Evolutionary conservation across 768 basidiomycete genomes (phyloP), one percentile per base, ranked within the genome.

Genomic region (Neoboletus subvelutipes): DNA sequence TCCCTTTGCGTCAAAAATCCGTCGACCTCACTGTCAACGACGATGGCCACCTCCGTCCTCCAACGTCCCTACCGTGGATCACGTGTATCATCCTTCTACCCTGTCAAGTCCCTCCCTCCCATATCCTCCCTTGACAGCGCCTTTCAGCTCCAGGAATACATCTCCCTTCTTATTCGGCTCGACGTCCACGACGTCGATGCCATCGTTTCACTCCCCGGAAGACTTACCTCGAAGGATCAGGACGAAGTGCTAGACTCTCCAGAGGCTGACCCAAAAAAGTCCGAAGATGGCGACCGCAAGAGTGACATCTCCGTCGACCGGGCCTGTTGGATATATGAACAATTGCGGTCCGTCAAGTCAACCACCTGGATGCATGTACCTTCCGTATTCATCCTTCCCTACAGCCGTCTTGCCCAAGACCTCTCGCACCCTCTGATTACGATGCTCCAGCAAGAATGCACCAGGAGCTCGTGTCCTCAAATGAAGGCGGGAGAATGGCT

Each of bases 401-500:
- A 10, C 52, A 94, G 92, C 65, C 90, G 93, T 22, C 83, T 95
- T 12, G 90, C 92, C 7, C 90, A 92, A 71, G 93, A 95, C 70
- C 78, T 95, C 33, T 86, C 89, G 0, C 87, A 92, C 64, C 92
- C 92, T 5, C 78, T 94, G 41, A 90, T 95, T 45, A 90, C 88
- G 2, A 86, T 84, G 68, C 75, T 94, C 40, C 92, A 94, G 68
- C 85, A 88, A 63, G 91, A 92, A 70, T 98, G 95, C 69, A 92
- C 87, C 13, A 84, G 91, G 39, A 74, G 80, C 36, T 83, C 88
- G 11, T 99, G 96, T 77, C 92, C 94, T 1, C 88, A 96, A 74
- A 99, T 99, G 96, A 95, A 95, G 72, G 94, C 95, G n/a, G 92
- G 92, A 54, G 93, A 98, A 77, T 98, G 96, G 96, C 80, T 92